phyloP scores from a whole-genome alignment of 148 eudicot genomes.

The Heliamphora exappendiculata region DNA sequence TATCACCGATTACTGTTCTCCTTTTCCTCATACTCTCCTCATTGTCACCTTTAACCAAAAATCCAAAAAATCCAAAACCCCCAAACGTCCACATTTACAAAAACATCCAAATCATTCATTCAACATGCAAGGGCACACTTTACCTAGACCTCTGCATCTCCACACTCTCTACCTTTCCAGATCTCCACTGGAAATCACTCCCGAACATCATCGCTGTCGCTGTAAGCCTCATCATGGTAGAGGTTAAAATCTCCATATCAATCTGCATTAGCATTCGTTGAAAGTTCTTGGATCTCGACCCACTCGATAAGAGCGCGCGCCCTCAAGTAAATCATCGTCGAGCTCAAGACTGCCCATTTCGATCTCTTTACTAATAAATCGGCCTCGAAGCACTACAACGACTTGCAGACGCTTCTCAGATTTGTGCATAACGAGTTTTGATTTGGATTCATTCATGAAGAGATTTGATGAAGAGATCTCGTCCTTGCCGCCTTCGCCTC shows the following conservation, averaged over 20 bases:
- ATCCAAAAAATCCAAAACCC: conserved; percentile 10
- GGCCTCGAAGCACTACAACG: conserved; percentile 19
- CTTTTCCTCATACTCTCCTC: conserved; percentile 20
- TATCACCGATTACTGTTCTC: conserved; percentile 1
- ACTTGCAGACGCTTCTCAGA: conserved; percentile 51
- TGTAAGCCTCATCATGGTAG: conserved; percentile 36
- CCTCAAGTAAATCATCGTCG: conserved; percentile 34
- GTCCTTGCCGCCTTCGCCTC: conserved; percentile 13
- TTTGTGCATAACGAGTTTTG: conserved; percentile 28
- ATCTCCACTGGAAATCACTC: conserved; percentile 41
- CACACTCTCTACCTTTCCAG: conserved; percentile 52
- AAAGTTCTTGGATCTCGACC: conserved; percentile 18
- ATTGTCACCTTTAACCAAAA: conserved; percentile 8
- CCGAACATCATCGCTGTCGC: conserved; percentile 45
- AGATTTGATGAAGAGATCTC: conserved; percentile 67
- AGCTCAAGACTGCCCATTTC: conserved; percentile 35
- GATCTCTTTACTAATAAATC: conserved; percentile 27
- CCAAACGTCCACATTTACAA: conserved; percentile 25
- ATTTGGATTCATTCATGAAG: conserved; percentile 63
- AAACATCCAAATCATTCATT: conserved; percentile 35
- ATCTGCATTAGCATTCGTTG: conserved; percentile 29
- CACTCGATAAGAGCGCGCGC: conserved; percentile 45
- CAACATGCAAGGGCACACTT: conserved; percentile 57
- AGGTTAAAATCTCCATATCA: conserved; percentile 29
- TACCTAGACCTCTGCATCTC: conserved; percentile 63